Evolutionary conservation across 2,329 filamentous ascomycete species (phyloP).

Genomic region (Trichoderma sp.): DNA sequence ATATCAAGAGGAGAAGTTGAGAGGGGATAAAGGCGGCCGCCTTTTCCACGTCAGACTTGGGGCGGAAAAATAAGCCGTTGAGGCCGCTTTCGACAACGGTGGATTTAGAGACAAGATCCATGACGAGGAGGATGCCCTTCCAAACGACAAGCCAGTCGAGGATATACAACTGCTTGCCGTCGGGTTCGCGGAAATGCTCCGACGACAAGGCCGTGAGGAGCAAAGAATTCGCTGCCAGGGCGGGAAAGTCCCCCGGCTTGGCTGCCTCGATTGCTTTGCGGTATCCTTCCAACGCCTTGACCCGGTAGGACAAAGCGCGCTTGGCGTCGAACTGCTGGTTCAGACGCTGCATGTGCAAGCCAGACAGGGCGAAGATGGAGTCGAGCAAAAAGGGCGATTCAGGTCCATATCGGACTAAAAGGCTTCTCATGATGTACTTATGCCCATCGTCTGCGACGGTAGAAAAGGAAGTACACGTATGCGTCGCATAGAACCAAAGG

Average conservation of each 20-base stretch:
- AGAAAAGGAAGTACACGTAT: constrained; percentile 52
- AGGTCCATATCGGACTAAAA: constrained; percentile 55
- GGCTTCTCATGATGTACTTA: constrained; percentile 50
- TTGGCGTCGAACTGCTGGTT: constrained; percentile 44
- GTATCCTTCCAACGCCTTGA: constrained; percentile 54
- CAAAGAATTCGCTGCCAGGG: constrained; percentile 55
- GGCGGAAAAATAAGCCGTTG: constrained; percentile 52
- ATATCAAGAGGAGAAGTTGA: constrained; percentile 53
- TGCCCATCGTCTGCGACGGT: constrained; percentile 42
- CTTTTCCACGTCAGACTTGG: constrained; percentile 50
- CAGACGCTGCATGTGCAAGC: constrained; percentile 52
- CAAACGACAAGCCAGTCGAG: constrained; percentile 60
- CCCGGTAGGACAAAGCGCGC: constrained; percentile 50
- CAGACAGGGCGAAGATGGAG: constrained; percentile 54
- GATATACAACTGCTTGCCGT: constrained; percentile 51
- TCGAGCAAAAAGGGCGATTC: constrained; percentile 58
- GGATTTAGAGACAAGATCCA: constrained; percentile 41
- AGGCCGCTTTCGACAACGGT: constrained; percentile 47
- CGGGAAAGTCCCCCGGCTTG: constrained; percentile 50
- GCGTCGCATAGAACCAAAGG: constrained; percentile 57
- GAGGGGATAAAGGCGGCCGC: constrained; percentile 48
- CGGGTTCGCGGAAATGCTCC: constrained; percentile 53
- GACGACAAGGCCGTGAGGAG: constrained; percentile 55
- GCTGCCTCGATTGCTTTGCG: constrained; percentile 53
- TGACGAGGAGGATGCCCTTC: constrained; percentile 55